These are phyloP conservation scores for Curvularia lunata DNA, from an alignment of 2,329 filamentous ascomycete species.

Conservation along the genomic window DNA sequence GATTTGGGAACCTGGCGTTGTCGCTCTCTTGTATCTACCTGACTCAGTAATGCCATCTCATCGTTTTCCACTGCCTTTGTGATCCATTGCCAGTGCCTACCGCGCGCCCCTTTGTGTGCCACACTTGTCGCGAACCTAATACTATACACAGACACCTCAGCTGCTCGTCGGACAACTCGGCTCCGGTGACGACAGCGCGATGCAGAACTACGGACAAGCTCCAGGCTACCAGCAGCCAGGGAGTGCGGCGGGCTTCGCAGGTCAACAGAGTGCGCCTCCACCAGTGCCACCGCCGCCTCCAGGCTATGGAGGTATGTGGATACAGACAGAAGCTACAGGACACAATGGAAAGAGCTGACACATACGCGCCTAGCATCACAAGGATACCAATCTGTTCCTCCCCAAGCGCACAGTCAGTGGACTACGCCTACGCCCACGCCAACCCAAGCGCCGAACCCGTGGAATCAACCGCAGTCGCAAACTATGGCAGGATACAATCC, in stretches of 20 bases:
- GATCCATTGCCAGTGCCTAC: conserved; percentile 17
- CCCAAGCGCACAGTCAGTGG: conserved; percentile 42
- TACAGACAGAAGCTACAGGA: background rate
- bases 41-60: conserved; percentile 8
- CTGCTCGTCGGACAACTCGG: conserved; percentile 8
- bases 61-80: conserved; percentile 10
- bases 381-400: conserved; percentile 34
- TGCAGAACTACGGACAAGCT: conserved; percentile 45
- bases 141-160: conserved; percentile 23
- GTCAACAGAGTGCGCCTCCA: conserved; percentile 24
- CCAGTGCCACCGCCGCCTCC: conserved; percentile 32
- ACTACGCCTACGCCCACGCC: conserved; percentile 33
- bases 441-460: conserved; percentile 29
- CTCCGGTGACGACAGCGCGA: conserved; percentile 14
- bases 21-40: conserved; percentile 13
- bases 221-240: conserved; percentile 41
- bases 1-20: conserved; percentile 17
- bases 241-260: conserved; percentile 39
- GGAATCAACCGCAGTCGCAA: conserved; percentile 35
- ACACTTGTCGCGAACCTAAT: conserved; percentile 21
- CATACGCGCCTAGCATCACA: conserved; percentile 15
- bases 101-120: conserved; percentile 14
- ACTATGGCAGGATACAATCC: conserved; percentile 39
- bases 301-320: conserved; percentile 38
- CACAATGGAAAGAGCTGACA: conserved; percentile 9